Evolutionary conservation across 2,329 filamentous ascomycete species (phyloP).

Genomic region (Dactylellina cionopaga): DNA sequence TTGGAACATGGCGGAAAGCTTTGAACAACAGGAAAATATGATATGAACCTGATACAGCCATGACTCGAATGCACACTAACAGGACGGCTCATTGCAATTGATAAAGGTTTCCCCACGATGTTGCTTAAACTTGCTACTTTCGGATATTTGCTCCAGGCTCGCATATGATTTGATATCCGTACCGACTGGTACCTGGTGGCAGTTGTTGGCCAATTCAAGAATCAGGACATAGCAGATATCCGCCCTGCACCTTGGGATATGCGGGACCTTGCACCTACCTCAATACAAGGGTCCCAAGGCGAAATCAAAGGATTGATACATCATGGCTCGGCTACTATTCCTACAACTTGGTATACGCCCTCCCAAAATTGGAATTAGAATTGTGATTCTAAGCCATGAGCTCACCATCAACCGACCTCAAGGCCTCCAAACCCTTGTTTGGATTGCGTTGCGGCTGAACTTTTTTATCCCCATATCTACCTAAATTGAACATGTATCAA

Average conservation of each 20-base stretch:
- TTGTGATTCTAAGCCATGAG: conserved; percentile 5
- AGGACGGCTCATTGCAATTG: neutral
- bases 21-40: conserved; percentile 12
- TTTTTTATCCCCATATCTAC: neutral
- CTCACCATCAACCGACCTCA: neutral
- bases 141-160: too few relatives aligned
- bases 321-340: conserved; percentile 30
- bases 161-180: too few relatives aligned
- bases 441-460: conserved; percentile 49
- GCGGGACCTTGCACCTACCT: conserved; percentile 31
- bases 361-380: neutral
- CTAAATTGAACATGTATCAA: neutral
- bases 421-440: neutral
- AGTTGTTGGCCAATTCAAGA: too few relatives aligned
- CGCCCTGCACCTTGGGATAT: conserved; percentile 10
- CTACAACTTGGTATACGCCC: conserved; percentile 2
- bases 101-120: neutral
- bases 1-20: conserved; percentile 43
- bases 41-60: conserved; percentile 18
- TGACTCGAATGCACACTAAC: too few relatives aligned
- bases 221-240: conserved; percentile 19
- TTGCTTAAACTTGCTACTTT: too few relatives aligned
- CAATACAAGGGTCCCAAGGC: conserved; percentile 30
- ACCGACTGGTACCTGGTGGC: too few relatives aligned
- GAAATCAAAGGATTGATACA: conserved; percentile 9